Base-by-base conservation (phyloP, 73 alveolate species). In the Paramecium primaurelia region DNA sequence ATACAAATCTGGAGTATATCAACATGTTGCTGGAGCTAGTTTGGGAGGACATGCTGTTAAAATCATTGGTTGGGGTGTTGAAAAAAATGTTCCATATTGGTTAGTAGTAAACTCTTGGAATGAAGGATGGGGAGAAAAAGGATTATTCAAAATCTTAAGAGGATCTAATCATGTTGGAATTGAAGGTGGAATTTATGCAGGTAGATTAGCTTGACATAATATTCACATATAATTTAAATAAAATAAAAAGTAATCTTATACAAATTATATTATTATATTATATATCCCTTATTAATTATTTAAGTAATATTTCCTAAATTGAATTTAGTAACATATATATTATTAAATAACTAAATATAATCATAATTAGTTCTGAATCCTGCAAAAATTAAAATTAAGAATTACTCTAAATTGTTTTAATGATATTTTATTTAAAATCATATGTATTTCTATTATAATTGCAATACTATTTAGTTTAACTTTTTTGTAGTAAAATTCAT, bases 11-110 rank as follows among this genome's bases (percentile, higher is more conserved):
- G 99, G 99, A 4, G 98, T 97, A 64, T 97, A 97, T 95, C 80
- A 97, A 83, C 97, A 97, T 92, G 95, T 92, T 42, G 26, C 96
- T 58, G 99, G 99, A 6, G 73, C 47, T 28, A 60, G 14, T 38
- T 95, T 97, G 49, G 99, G 99, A 32, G 99, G 99, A 58, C 99
- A 97, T 92, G 99, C 99, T 86, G 94, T 97, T 75, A 97, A 97
- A 77, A 86, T 97, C 11, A 87, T 97, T 54, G 99, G 99, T 69
- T 96, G 98, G 98, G 99, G 99, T 25, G 97, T 86, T 28, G 98
- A 95, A 59, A 58, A 93, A 69, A 95, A 96, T 22, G 85, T 73
- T 49, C 95, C 94, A 54, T 96, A 95, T 95, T 96, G 99, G 99
- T 59, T 93, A 10, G 71, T 77, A 10, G 97, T 51, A 22, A 95